Conservation (phyloP, 106 monocot genomes). For the Agapanthus africanus region DNA sequence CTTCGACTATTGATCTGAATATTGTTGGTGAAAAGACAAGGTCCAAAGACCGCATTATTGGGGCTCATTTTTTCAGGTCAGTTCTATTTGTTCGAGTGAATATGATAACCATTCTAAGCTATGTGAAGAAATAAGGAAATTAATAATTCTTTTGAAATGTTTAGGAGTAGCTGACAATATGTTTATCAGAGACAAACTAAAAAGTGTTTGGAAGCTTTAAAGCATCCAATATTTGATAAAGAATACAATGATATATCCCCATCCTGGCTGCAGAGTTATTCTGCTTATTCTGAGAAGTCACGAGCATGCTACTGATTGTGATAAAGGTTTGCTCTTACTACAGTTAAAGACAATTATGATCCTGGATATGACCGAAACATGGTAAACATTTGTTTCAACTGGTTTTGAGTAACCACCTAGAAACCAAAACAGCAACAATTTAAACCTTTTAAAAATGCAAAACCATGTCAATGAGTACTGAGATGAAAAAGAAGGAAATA, state of each 20-base stretch:
- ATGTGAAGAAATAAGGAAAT: background rate
- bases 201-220: background rate
- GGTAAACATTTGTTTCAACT: background rate
- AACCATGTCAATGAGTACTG: background rate
- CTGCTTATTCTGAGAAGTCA: background rate
- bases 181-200: background rate
- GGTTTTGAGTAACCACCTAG: background rate
- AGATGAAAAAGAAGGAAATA: background rate
- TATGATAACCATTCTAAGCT: too few species aligned
- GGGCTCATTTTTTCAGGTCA: slow-evolving; percentile 98
- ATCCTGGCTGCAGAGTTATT: background rate
- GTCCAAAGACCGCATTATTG: slow-evolving; percentile 84
- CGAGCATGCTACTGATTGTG: background rate
- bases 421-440: background rate
- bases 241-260: too few species aligned
- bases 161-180: background rate
- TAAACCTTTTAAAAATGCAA: background rate
- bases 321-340: background rate
- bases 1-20: slow-evolving; percentile 88
- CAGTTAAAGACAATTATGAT: background rate
- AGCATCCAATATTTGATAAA: background rate
- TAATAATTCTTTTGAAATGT: background rate
- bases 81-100: background rate
- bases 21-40: slow-evolving; percentile 70
- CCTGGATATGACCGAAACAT: background rate